phyloP scores from a whole-genome alignment of 2,329 filamentous ascomycete genomes.

The Neofusicoccum ribis region DNA sequence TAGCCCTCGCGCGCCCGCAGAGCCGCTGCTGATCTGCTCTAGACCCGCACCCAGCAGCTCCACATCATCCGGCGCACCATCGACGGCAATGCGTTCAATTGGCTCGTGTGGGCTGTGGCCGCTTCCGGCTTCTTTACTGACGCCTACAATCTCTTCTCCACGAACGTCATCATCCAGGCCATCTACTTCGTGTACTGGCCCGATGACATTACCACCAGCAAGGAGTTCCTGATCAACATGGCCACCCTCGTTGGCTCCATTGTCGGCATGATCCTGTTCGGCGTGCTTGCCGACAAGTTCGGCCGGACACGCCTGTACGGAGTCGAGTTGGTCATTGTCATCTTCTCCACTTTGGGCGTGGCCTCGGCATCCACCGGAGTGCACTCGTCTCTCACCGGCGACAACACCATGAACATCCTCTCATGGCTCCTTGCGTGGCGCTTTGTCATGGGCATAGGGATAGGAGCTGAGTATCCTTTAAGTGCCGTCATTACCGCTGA shows the following conservation, averaged over 20 bases:
- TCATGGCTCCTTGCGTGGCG: conserved; percentile 44
- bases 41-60: conserved; percentile 9
- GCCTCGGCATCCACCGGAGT: conserved; percentile 41
- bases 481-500: conserved; percentile 42
- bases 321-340: conserved; percentile 42
- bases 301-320: conserved; percentile 44
- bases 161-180: conserved; percentile 43
- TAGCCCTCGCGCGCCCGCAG: not conserved
- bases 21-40: conserved; percentile 7
- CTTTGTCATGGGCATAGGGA: conserved; percentile 42
- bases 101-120: conserved; percentile 13
- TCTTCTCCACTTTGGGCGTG: conserved; percentile 41
- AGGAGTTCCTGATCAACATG: conserved; percentile 38
- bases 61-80: conserved; percentile 13
- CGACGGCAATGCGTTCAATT: conserved; percentile 7
- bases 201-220: conserved; percentile 25
- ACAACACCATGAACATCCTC: conserved; percentile 38
- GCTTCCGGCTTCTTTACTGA: conserved; percentile 32
- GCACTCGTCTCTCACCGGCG: conserved; percentile 38
- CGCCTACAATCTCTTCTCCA: conserved; percentile 41
- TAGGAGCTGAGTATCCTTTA: conserved; percentile 40
- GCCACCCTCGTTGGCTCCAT: conserved; percentile 42
- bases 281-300: conserved; percentile 38
- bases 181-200: conserved; percentile 43
- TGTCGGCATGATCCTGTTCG: conserved; percentile 41